Evolutionary conservation across 31 red algal genomes (phyloP).

Genomic region (Asparagopsis taxiformis): DNA sequence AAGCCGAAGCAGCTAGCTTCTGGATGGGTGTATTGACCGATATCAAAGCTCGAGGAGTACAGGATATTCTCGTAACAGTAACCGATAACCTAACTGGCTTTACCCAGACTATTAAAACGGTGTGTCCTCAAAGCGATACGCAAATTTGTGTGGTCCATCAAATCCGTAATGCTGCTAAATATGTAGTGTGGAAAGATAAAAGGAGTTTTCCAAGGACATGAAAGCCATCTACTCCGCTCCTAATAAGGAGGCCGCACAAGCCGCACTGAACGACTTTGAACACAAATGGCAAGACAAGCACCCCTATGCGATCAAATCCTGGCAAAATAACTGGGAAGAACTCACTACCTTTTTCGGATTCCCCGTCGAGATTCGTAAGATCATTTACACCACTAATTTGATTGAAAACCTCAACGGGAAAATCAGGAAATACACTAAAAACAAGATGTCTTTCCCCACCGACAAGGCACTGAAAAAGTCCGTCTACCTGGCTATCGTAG

Average conservation of each 20-base stretch:
- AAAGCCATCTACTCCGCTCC: conserved; percentile 1
- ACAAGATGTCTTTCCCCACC: neutral
- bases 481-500: conserved; percentile 10
- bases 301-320: neutral
- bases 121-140: conserved; percentile 3
- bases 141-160: conserved; percentile 13
- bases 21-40: conserved; percentile 13
- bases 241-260: neutral
- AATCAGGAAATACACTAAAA: neutral
- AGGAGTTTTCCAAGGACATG: neutral
- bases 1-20: conserved; percentile 15
- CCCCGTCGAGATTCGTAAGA: neutral
- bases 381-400: conserved; percentile 28
- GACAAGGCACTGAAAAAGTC: neutral
- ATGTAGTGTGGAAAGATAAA: conserved; percentile 7
- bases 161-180: conserved; percentile 7
- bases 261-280: neutral
- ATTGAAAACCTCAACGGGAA: conserved; percentile 5
- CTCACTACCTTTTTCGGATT: neutral
- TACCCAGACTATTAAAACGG: conserved; percentile 2
- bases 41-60: neutral
- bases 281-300: neutral
- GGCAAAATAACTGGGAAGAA: conserved; percentile 1
- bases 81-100: conserved; percentile 23
- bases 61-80: conserved; percentile 12